phyloP scores from a whole-genome alignment of 768 basidiomycete species.

The Kwoniella shandongensis region DNA sequence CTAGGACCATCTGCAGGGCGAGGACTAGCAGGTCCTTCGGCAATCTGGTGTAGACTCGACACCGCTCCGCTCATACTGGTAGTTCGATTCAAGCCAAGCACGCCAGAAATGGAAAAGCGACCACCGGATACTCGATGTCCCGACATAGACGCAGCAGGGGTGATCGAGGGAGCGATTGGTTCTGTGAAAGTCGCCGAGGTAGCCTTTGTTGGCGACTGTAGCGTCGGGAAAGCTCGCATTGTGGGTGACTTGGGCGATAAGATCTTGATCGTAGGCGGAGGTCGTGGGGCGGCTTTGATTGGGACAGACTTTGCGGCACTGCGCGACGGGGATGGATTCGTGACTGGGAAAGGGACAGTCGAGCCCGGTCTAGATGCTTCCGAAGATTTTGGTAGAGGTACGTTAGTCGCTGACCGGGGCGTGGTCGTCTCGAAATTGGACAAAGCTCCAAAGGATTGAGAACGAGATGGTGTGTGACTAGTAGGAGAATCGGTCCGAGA shows the following conservation, averaged over 20 bases:
- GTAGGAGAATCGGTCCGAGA: constrained; percentile 10
- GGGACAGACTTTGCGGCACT: constrained; percentile 1
- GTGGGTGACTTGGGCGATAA: constrained; percentile 30
- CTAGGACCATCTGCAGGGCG: neutral
- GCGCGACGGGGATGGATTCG: neutral
- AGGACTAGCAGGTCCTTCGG: constrained; percentile 28
- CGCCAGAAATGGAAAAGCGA: constrained; percentile 47
- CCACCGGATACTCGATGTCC: constrained; percentile 32
- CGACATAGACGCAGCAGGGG: constrained; percentile 25
- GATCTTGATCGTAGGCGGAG: constrained; percentile 20
- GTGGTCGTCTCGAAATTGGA: constrained; percentile 12
- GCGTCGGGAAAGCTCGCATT: constrained; percentile 30
- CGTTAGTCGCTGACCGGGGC: constrained; percentile 2
- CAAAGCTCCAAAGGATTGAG: constrained; percentile 31
- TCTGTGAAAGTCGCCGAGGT: constrained; percentile 41
- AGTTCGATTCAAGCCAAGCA: constrained; percentile 31
- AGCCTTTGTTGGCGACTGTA: constrained; percentile 37
- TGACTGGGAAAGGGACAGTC: constrained; percentile 2
- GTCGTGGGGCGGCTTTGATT: constrained; percentile 13
- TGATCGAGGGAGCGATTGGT: constrained; percentile 29
- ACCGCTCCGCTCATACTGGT: constrained; percentile 31
- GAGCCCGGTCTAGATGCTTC: constrained; percentile 9
- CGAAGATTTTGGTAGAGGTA: constrained; percentile 13
- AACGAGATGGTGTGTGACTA: constrained; percentile 27
- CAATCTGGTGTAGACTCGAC: constrained; percentile 30